These are phyloP conservation scores for Sclerotinia minor DNA, from an alignment of 2,329 filamentous ascomycete species.

Conservation along the genomic window DNA sequence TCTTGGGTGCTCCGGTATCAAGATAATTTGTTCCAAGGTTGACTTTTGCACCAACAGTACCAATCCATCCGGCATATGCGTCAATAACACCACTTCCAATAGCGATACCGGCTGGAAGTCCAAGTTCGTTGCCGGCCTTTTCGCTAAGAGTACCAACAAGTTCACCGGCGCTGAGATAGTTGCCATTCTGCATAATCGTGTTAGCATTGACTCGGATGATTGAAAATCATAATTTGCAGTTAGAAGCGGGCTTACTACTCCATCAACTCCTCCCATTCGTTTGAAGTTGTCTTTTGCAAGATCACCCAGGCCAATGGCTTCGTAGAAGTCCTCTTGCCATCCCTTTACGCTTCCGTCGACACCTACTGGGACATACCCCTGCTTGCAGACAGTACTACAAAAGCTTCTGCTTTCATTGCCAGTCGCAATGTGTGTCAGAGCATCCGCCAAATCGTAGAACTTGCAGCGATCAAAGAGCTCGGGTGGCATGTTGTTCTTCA, in stretches of 20 bases:
- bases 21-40: slow-evolving; percentile 68
- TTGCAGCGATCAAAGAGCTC: slow-evolving; percentile 91
- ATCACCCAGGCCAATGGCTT: slow-evolving; percentile 81
- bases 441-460: slow-evolving; percentile 94
- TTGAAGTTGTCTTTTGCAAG: slow-evolving; percentile 84
- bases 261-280: slow-evolving; percentile 90
- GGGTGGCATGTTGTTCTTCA: slow-evolving; percentile 96
- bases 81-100: slow-evolving; percentile 97
- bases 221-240: slow-evolving; percentile 40
- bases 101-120: slow-evolving; percentile 81
- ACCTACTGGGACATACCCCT: slow-evolving; percentile 94
- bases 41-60: slow-evolving; percentile 96
- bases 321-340: slow-evolving; percentile 95
- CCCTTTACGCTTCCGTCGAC: slow-evolving; percentile 97
- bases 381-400: slow-evolving; percentile 96
- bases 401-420: slow-evolving; percentile 90
- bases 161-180: slow-evolving; percentile 89
- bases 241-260: slow-evolving; percentile 72
- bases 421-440: slow-evolving; percentile 90
- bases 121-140: slow-evolving; percentile 78
- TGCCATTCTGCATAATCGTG: slow-evolving; percentile 68
- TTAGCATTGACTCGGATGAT: slow-evolving; percentile 24
- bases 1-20: slow-evolving; percentile 66
- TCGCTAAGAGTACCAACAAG: slow-evolving; percentile 82
- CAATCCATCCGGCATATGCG: slow-evolving; percentile 97